Conservation (phyloP, 805 yeast genomes). For the Metschnikowia santaceciliae region DNA sequence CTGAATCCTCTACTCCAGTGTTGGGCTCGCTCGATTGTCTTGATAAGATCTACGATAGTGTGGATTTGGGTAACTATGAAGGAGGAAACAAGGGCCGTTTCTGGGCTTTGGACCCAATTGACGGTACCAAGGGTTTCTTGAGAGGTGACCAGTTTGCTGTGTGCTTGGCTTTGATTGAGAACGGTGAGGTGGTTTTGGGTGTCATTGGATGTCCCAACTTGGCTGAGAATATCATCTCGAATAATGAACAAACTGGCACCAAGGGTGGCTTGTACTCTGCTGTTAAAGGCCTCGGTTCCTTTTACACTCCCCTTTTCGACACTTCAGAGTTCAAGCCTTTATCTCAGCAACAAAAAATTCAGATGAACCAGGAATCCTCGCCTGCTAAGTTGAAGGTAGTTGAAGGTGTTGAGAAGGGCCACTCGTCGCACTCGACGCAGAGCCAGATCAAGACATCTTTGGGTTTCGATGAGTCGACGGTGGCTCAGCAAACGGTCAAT, state of each 20-base stretch:
- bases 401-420: slow-evolving; percentile 95
- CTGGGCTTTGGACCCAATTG: slow-evolving; percentile 98
- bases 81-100: slow-evolving; percentile 81
- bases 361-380: slow-evolving; percentile 47
- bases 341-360: slow-evolving; percentile 35
- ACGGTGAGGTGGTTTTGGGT: slow-evolving; percentile 83
- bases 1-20: slow-evolving; percentile 25
- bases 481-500: slow-evolving; percentile 59
- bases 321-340: slow-evolving; percentile 32
- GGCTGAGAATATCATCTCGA: slow-evolving; percentile 45
- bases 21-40: slow-evolving; percentile 43
- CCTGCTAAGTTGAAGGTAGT: slow-evolving; percentile 60
- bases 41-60: slow-evolving; percentile 54
- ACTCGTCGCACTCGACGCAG: slow-evolving; percentile 88
- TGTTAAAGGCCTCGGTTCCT: slow-evolving; percentile 64
- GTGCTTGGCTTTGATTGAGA: slow-evolving; percentile 83
- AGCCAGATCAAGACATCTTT: slow-evolving; percentile 62
- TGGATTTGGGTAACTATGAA: slow-evolving; percentile 73
- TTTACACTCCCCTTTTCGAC: slow-evolving; percentile 41
- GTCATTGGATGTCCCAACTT: slow-evolving; percentile 96
- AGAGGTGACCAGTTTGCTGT: slow-evolving; percentile 97
- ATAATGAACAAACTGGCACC: slow-evolving; percentile 29
- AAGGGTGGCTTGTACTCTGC: slow-evolving; percentile 78
- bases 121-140: slow-evolving; percentile 93
- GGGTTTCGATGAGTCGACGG: slow-evolving; percentile 46